phyloP scores from a whole-genome alignment of 306 rosid genomes.

The Corylus avellana region DNA sequence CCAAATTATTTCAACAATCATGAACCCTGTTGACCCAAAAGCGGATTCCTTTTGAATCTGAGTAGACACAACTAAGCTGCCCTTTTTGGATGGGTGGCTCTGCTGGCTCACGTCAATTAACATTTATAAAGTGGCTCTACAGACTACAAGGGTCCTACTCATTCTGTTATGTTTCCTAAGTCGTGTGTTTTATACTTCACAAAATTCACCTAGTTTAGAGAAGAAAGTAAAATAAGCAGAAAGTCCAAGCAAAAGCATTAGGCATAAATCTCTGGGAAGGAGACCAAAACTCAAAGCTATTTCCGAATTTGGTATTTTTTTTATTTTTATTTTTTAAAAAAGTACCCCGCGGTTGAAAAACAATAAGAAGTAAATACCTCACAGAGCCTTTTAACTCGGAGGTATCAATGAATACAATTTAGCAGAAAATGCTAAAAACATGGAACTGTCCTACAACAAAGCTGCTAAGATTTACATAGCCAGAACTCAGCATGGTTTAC shows the following conservation, averaged over 20 bases:
- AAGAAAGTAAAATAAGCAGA: background rate
- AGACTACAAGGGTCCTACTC: background rate
- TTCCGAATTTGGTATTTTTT: constrained; percentile 36
- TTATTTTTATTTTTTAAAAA: constrained; percentile 18
- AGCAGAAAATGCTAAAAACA: constrained; percentile 35
- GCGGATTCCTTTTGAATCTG: background rate
- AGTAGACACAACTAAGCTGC: background rate
- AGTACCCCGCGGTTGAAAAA: constrained; percentile 40
- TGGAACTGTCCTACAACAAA: constrained; percentile 35
- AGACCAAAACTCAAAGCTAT: constrained; percentile 31
- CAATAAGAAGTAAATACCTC: constrained; percentile 51
- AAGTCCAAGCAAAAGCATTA: background rate
- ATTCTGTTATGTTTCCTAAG: background rate
- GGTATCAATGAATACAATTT: constrained; percentile 62
- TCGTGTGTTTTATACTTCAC: no score
- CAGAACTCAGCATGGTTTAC: constrained; percentile 37
- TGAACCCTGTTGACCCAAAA: background rate
- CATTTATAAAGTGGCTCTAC: background rate
- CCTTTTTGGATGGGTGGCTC: background rate
- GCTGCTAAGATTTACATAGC: constrained; percentile 66
- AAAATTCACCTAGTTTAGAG: background rate
- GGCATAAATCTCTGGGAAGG: background rate
- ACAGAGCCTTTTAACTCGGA: constrained; percentile 61
- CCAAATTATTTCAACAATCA: background rate
- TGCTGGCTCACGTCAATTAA: background rate